Percentiles rank a stretch among this genome's conserved stretches.
Conservation (phyloP, 2,329 filamentous ascomycete genomes). For the Biscogniauxia marginata region DNA sequence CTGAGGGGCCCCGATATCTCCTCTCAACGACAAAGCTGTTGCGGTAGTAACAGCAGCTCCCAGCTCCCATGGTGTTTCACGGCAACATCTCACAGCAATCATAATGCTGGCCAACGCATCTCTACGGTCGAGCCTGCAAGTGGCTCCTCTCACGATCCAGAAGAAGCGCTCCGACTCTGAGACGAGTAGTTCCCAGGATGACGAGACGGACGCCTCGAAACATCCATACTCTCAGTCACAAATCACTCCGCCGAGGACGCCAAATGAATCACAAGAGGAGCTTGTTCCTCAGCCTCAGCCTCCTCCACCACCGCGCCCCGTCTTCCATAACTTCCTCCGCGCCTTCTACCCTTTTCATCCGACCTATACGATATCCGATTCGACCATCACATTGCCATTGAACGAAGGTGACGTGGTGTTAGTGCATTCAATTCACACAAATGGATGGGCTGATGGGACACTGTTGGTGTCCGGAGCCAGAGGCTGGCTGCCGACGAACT, state of each 20-base stretch:
- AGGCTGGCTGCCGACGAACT: constrained; percentile 97
- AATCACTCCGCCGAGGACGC: constrained; percentile 76
- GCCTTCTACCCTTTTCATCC: constrained; percentile 93
- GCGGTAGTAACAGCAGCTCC: constrained; percentile 22
- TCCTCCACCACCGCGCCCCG: constrained; percentile 51
- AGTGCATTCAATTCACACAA: constrained; percentile 94
- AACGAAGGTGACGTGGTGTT: constrained; percentile 90
- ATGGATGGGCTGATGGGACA: constrained; percentile 97
- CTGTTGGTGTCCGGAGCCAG: constrained; percentile 79
- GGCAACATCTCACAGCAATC: constrained; percentile 36
- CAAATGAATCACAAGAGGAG: constrained; percentile 65
- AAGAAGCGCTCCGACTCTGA: constrained; percentile 38
- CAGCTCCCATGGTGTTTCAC: constrained; percentile 39
- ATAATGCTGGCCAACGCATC: constrained; percentile 48
- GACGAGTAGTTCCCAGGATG: constrained; percentile 28
- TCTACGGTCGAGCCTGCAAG: constrained; percentile 57
- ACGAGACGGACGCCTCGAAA: constrained; percentile 29
- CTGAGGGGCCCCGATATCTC: constrained; percentile 13
- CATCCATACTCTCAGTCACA: constrained; percentile 53
- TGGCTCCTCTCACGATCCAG: constrained; percentile 57
- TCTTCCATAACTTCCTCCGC: constrained; percentile 92
- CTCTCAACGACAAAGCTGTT: constrained; percentile 16
- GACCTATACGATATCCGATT: constrained; percentile 71
- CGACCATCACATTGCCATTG: constrained; percentile 83
- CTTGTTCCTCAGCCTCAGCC: constrained; percentile 42